Base-by-base conservation (phyloP, 1,139 yeast genomes). In the Magnusiomyces sp. region DNA sequence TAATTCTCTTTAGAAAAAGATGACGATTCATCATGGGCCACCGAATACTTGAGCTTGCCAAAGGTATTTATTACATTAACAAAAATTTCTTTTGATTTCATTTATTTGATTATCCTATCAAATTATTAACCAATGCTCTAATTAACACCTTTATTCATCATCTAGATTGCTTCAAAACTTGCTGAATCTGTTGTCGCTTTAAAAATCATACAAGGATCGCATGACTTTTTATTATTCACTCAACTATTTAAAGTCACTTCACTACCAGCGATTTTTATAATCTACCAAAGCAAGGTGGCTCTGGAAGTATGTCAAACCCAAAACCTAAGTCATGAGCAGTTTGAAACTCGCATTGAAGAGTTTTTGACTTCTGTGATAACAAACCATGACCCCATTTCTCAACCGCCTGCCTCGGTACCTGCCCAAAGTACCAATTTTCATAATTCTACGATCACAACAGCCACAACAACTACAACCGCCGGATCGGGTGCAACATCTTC, bases 261-360 rank as follows among this genome's bases (percentile, higher is more conserved):
- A 1, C 67, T 71, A 2, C 86, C 82, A 11, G 71, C 77, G 56
- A 67, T 76, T 53, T 76, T 69, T 63, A 68, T 78, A 48, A 70
- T 82, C 7, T 65, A 63, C 20, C 27, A 42, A 9, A 45, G 49
- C 11, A 17, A 27, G 7, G 46, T 42, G 7, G 4, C 29, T 23
- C 29, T 23, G 7, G 29, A 23, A 23, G 7, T 23, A 23, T 23
- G 29, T 7, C 29, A 23, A 23, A 23, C 29, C 7, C 29, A 23
- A 23, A 23, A 23, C 7, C 29, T 23, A 7, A 23, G 29, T 23
- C 29, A 23, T 23, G 29, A 23, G 11, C 23, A 47, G 41, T 7
- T 37, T 16, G 49, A 47, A 38, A 5, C 37, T n/a, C 13, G 3
- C 38, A 9, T 47, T 47, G 19, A 17, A 11, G 40, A 17, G 16